These are phyloP conservation scores for Eurotiales sp. DNA, from an alignment of 2,329 filamentous ascomycete species.

Conservation along the genomic window DNA sequence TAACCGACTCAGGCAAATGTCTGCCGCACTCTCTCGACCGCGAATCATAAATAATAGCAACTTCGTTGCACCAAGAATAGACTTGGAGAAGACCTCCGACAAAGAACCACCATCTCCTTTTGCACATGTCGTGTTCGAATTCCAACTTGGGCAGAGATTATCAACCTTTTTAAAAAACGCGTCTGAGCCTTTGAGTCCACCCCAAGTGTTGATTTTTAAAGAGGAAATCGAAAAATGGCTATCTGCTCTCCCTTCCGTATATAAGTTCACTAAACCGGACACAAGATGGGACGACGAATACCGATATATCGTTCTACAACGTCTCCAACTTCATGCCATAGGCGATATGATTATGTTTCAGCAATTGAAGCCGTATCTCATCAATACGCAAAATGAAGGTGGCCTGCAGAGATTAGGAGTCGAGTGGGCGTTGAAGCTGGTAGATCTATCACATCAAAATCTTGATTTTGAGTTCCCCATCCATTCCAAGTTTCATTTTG, in stretches of 20 bases:
- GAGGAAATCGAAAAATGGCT: conserved; percentile 43
- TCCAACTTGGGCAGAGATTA: conserved; percentile 32
- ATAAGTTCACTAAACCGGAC: conserved; percentile 40
- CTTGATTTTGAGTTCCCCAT: conserved; percentile 41
- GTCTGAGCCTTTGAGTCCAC: too few species aligned
- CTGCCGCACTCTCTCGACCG: conserved; percentile 42
- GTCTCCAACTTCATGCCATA: conserved; percentile 45
- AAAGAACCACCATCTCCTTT: conserved; percentile 42
- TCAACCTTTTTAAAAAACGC: too few species aligned
- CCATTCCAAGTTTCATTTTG: conserved; percentile 49
- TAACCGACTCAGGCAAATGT: conserved; percentile 35
- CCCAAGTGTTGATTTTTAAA: conserved; percentile 27
- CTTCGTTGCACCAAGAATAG: conserved; percentile 40
- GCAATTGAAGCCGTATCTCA: conserved; percentile 47
- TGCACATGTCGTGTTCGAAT: conserved; percentile 42
- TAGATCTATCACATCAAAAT: conserved; percentile 39
- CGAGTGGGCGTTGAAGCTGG: conserved; percentile 43
- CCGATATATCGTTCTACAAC: conserved; percentile 46
- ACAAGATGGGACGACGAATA: conserved; percentile 38
- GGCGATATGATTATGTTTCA: conserved; percentile 46
- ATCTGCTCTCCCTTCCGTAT: conserved; percentile 40
- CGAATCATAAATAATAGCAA: conserved; percentile 42
- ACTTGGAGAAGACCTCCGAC: conserved; percentile 27
- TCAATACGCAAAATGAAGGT: conserved; percentile 25
- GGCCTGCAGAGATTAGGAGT: conserved; percentile 36